phyloP scores from a whole-genome alignment of 2,329 filamentous ascomycete species.

The Aspergillus calidoustus region DNA sequence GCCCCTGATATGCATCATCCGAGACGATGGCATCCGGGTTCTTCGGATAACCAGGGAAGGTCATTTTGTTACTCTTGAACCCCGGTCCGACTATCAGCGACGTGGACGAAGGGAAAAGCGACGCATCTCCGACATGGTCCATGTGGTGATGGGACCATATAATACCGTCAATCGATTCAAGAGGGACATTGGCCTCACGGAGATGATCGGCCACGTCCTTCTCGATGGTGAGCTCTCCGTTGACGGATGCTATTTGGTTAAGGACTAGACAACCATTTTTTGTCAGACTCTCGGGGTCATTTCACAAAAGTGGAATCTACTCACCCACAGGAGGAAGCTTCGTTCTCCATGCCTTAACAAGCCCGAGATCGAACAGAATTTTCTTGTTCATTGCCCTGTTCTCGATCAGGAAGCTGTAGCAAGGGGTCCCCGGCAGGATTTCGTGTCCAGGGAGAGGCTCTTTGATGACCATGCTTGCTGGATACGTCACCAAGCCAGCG shows the following conservation, averaged over 20 bases:
- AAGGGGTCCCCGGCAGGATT: not conserved
- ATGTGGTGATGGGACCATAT: constrained; percentile 10
- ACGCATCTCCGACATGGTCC: constrained; percentile 4
- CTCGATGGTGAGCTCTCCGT: not conserved
- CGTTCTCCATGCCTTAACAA: constrained; percentile 7
- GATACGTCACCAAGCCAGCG: not conserved
- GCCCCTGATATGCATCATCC: not conserved
- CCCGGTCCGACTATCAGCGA: constrained; percentile 4
- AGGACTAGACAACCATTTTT: not conserved
- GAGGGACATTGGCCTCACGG: not conserved
- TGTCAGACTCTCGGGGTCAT: not conserved
- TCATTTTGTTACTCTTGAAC: not conserved
- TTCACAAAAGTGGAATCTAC: not conserved
- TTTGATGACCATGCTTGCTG: constrained; percentile 4
- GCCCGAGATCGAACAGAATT: constrained; percentile 13
- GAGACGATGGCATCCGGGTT: not conserved
- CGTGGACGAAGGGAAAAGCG: not conserved
- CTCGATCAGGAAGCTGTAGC: constrained; percentile 12
- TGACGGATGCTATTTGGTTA: not conserved
- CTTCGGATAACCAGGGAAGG: constrained; percentile 3
- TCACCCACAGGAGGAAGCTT: not conserved
- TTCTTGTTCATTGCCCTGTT: not conserved
- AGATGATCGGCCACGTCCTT: constrained; percentile 7
- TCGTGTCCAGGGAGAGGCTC: constrained; percentile 4
- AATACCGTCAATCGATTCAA: constrained; percentile 4